Evolutionary conservation across 2,329 filamentous ascomycete species (phyloP).

Genomic region (Periconia digitata): DNA sequence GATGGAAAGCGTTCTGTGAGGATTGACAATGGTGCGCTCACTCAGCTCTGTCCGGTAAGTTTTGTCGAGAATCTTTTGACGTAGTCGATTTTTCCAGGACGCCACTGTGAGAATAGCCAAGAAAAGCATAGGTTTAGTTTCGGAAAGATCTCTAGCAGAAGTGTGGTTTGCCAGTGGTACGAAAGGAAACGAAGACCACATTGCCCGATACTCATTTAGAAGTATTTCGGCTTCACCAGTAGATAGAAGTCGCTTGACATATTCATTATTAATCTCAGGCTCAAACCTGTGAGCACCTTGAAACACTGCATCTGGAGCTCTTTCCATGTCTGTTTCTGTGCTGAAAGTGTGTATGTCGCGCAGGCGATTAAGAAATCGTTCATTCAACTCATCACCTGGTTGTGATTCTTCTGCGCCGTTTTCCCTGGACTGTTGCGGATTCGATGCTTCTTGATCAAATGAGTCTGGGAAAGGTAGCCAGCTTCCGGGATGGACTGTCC

Average conservation of each 20-base stretch:
- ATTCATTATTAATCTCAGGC: constrained; percentile 21
- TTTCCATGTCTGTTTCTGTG: constrained; percentile 14
- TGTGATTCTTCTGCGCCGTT: constrained; percentile 5
- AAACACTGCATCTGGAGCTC: constrained; percentile 18
- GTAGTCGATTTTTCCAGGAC: constrained; percentile 29
- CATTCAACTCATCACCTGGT: constrained; percentile 18
- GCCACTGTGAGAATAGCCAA: constrained; percentile 32
- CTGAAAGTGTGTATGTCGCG: constrained; percentile 28
- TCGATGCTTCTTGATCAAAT: constrained; percentile 17
- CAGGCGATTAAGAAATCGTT: constrained; percentile 27
- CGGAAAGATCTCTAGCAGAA: constrained; percentile 20
- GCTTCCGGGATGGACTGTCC: constrained; percentile 21
- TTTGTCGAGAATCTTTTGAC: constrained; percentile 28
- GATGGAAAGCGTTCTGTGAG: constrained; percentile 28
- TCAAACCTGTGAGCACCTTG: constrained; percentile 19
- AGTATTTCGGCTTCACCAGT: constrained; percentile 30
- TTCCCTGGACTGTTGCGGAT: neutral
- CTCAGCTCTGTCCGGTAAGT: constrained; percentile 35
- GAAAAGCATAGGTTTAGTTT: constrained; percentile 34
- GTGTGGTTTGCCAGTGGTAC: constrained; percentile 22
- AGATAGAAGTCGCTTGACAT: constrained; percentile 20
- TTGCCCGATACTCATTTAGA: constrained; percentile 28
- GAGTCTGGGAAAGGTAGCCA: constrained; percentile 31
- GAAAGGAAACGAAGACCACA: constrained; percentile 34
- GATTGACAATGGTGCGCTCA: constrained; percentile 33